A percentile compares a stretch with the other conserved stretches of the same genome.
These are phyloP conservation scores for Aspergillus carlsbadensis DNA, from an alignment of 495 filamentous ascomycete species.

Conservation along the genomic window DNA sequence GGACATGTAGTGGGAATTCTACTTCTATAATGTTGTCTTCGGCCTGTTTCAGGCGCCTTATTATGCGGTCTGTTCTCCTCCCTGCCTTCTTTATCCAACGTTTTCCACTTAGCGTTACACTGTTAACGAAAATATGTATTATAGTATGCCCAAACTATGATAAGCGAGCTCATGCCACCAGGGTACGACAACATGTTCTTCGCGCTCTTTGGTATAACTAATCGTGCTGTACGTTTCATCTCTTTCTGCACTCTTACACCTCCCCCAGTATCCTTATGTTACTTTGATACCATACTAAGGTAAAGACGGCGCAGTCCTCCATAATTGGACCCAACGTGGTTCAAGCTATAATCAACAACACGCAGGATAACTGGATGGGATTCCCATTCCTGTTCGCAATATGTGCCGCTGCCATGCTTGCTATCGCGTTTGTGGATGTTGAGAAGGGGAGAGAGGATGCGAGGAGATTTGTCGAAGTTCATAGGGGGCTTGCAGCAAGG, in stretches of 20 bases:
- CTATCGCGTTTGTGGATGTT: conserved; percentile 44
- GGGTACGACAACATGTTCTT: conserved; percentile 57
- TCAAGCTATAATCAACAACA: conserved; percentile 49
- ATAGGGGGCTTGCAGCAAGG: conserved; percentile 15
- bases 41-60: conserved; percentile 52
- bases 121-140: too few relatives aligned
- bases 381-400: conserved; percentile 51
- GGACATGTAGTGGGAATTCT: conserved; percentile 43
- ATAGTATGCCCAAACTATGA: conserved; percentile 54
- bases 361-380: conserved; percentile 51
- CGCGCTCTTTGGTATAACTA: conserved; percentile 52
- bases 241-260: background rate
- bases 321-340: conserved; percentile 52
- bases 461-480: conserved; percentile 38
- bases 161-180: conserved; percentile 49
- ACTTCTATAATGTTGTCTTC: conserved; percentile 51
- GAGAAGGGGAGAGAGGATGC: conserved; percentile 48
- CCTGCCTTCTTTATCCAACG: background rate
- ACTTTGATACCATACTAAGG: background rate
- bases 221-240: conserved; percentile 40
- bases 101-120: too few relatives aligned
- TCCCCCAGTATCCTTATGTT: background rate
- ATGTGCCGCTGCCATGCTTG: conserved; percentile 40
- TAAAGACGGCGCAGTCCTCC: conserved; percentile 34
- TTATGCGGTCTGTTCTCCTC: conserved; percentile 37